These are phyloP conservation scores for Blastobotrys peoriensis DNA, from an alignment of 805 yeast species.

Conservation along the genomic window DNA sequence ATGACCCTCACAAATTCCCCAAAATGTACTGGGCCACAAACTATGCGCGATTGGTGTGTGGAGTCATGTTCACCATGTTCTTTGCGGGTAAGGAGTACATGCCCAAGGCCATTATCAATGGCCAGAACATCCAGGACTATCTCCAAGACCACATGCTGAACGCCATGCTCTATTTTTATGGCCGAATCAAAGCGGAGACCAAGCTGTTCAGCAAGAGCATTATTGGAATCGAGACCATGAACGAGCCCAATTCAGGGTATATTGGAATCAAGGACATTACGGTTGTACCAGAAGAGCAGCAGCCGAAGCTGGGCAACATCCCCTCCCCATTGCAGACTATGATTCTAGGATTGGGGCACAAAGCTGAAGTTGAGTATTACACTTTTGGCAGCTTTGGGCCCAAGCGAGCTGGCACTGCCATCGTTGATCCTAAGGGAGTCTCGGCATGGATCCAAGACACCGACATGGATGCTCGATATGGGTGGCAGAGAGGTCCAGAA, in stretches of 20 bases:
- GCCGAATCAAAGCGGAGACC: slow-evolving; percentile 39
- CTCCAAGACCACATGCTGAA: slow-evolving; percentile 57
- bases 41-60: slow-evolving; percentile 64
- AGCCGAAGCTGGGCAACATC: slow-evolving; percentile 68
- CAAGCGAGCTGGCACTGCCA: slow-evolving; percentile 47
- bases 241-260: slow-evolving; percentile 78
- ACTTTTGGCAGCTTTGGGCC: slow-evolving; percentile 74
- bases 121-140: slow-evolving; percentile 68
- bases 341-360: slow-evolving; percentile 70
- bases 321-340: slow-evolving; percentile 77
- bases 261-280: slow-evolving; percentile 56
- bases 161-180: slow-evolving; percentile 47
- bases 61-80: slow-evolving; percentile 83
- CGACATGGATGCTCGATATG: slow-evolving; percentile 53
- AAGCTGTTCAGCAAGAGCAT: slow-evolving; percentile 36
- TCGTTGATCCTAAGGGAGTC: slow-evolving; percentile 60
- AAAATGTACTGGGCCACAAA: slow-evolving; percentile 94
- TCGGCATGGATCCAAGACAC: slow-evolving; percentile 63
- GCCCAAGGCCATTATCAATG: slow-evolving; percentile 68
- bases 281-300: slow-evolving; percentile 48
- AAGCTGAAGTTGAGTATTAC: slow-evolving; percentile 63
- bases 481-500: slow-evolving; percentile 53
- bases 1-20: slow-evolving; percentile 48
- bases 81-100: slow-evolving; percentile 72
- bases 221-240: slow-evolving; percentile 72